phyloP scores from a whole-genome alignment of 176 grass and related monocot genomes.

The Themeda triandra region DNA sequence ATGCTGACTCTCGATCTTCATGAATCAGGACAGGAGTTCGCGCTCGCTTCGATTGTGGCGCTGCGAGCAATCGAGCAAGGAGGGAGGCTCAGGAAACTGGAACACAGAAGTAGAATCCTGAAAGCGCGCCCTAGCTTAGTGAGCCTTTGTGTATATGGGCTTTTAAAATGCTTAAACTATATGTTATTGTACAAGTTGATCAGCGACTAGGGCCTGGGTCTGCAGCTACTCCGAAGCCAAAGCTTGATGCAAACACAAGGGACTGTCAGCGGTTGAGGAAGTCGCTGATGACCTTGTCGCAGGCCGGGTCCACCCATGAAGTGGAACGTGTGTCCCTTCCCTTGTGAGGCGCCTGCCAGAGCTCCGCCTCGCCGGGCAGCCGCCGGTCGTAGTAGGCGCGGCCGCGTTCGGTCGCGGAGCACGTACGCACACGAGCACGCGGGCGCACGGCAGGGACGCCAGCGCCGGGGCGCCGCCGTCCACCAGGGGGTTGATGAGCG shows the following conservation, averaged over 20 bases:
- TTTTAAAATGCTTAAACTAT: no score
- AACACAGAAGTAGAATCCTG: no score
- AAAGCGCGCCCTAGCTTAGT: no score
- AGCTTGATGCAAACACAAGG: neutral
- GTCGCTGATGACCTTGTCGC: constrained; percentile 41
- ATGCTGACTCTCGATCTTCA: no score
- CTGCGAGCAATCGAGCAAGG: no score
- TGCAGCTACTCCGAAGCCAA: constrained; percentile 18
- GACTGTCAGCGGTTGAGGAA: constrained; percentile 34
- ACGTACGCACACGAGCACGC: constrained; percentile 58
- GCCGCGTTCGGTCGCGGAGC: constrained; percentile 58
- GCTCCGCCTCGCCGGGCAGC: constrained; percentile 37
- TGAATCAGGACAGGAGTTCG: no score
- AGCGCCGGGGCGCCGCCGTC: constrained; percentile 22
- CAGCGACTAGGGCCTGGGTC: no score
- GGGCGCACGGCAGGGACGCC: constrained; percentile 25
- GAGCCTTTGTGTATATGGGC: no score
- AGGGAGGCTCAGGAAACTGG: no score
- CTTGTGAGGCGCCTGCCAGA: constrained; percentile 49
- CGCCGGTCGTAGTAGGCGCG: constrained; percentile 42
- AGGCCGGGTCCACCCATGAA: constrained; percentile 35
- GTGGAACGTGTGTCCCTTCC: constrained; percentile 51
- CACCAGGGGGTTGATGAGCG: no score
- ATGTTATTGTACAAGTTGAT: no score
- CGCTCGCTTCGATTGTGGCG: no score